These are phyloP conservation scores for Saprolegnia diclina DNA, from an alignment of 352 stramenopile genomes.

Conservation along the genomic window DNA sequence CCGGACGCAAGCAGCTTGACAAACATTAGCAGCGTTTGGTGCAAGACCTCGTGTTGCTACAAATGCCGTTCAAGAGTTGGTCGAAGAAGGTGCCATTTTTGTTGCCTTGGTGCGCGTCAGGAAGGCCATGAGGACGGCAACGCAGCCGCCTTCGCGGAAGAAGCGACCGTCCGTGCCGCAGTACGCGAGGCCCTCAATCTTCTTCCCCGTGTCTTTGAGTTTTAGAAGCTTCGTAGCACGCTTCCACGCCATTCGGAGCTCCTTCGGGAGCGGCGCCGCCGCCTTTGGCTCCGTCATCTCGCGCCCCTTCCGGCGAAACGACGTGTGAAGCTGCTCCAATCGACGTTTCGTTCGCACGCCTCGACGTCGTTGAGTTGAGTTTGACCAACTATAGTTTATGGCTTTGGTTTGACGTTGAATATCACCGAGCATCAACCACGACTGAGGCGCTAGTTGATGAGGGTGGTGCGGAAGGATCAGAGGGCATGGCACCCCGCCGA, in stretches of 20 bases:
- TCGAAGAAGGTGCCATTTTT: not conserved
- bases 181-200: conserved; percentile 21
- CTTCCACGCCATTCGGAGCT: conserved; percentile 18
- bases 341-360: not conserved
- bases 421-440: too few species aligned
- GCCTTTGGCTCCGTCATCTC: conserved; percentile 8
- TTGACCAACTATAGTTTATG: not conserved
- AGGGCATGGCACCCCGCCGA: too few species aligned
- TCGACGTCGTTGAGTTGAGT: not conserved
- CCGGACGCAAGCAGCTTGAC: conserved; percentile 1
- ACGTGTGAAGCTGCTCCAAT: not conserved
- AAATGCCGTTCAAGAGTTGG: not conserved
- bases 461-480: not conserved
- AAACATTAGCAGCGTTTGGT: conserved; percentile 24
- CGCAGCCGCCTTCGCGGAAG: conserved; percentile 20
- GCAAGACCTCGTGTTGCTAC: conserved; percentile 25
- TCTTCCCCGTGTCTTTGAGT: conserved; percentile 26
- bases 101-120: conserved; percentile 22
- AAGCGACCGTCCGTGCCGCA: conserved; percentile 20
- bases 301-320: not conserved
- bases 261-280: conserved; percentile 7
- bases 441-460: not conserved
- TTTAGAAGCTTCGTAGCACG: conserved; percentile 22
- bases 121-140: conserved; percentile 23
- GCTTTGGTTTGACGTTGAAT: too few species aligned